These are phyloP conservation scores for Chlamydomonas incerta DNA, from an alignment of 139 green algal genomes.

Conservation along the genomic window DNA sequence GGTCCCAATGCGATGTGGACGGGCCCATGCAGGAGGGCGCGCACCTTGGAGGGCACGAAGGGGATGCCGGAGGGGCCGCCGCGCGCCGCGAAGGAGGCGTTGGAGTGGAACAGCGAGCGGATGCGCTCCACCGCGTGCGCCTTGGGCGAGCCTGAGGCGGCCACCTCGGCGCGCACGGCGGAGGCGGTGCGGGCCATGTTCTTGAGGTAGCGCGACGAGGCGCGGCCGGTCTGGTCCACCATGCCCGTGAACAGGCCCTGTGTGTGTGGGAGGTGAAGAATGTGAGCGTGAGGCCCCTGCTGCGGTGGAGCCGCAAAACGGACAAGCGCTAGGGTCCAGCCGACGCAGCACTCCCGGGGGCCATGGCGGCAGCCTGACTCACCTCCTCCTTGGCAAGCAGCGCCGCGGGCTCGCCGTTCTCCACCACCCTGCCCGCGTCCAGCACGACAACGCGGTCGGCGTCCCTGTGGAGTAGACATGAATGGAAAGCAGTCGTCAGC, in stretches of 20 bases:
- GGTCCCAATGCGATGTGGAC: no score
- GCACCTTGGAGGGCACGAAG: no score
- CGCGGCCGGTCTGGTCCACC: constrained; percentile 61
- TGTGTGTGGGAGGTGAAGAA: not conserved
- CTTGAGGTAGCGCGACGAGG: constrained; percentile 43
- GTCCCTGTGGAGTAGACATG: not conserved
- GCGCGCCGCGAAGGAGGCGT: constrained; percentile 14
- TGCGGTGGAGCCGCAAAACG: no score
- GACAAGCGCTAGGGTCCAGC: no score
- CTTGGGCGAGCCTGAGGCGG: not conserved
- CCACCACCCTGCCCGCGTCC: constrained; percentile 54
- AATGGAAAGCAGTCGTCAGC: no score
- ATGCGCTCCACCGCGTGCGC: not conserved
- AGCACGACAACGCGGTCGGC: constrained; percentile 60
- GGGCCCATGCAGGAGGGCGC: no score
- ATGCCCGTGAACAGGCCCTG: constrained; percentile 58
- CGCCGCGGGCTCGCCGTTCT: constrained; percentile 54
- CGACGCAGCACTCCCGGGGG: no score
- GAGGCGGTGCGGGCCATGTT: constrained; percentile 21
- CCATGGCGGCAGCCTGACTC: no score
- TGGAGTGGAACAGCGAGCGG: constrained; percentile 24
- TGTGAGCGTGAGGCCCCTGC: no score
- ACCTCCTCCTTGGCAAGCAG: constrained; percentile 55
- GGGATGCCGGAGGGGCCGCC: no score
- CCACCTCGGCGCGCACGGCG: not conserved